These are phyloP conservation scores for Exophiala alcalophila DNA, from an alignment of 2,329 filamentous ascomycete species.

Conservation along the genomic window DNA sequence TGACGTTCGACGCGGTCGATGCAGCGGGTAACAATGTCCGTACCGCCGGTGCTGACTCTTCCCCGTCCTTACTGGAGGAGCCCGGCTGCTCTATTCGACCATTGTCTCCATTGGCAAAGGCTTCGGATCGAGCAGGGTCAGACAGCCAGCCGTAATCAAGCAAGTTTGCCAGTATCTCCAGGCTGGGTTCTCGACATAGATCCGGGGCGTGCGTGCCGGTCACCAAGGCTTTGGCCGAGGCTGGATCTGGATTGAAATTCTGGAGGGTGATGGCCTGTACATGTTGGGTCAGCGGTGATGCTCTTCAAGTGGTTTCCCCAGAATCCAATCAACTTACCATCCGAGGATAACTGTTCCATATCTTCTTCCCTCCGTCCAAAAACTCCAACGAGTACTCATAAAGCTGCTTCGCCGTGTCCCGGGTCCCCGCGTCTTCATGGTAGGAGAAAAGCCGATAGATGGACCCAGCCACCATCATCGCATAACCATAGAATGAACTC, in stretches of 20 bases:
- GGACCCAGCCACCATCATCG: constrained; percentile 33
- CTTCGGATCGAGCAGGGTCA: constrained; percentile 7
- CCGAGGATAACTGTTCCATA: constrained; percentile 15
- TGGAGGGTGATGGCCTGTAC: constrained; percentile 7
- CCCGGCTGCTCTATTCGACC: no score
- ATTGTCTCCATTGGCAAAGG: no score
- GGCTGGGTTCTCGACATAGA: background rate
- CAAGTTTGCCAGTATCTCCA: constrained; percentile 12
- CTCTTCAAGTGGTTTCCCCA: no score
- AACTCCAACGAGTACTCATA: constrained; percentile 13
- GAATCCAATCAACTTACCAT: constrained; percentile 6
- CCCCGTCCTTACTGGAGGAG: no score
- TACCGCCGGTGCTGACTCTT: no score
- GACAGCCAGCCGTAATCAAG: constrained; percentile 23
- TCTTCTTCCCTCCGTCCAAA: constrained; percentile 2
- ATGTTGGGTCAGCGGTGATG: background rate
- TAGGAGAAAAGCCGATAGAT: constrained; percentile 14
- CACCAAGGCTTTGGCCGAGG: constrained; percentile 11
- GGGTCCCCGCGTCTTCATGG: constrained; percentile 12
- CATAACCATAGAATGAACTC: constrained; percentile 37
- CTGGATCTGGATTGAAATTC: constrained; percentile 9
- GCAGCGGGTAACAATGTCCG: no score
- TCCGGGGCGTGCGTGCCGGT: constrained; percentile 2
- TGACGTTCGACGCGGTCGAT: no score
- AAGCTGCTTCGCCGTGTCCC: constrained; percentile 9